These are phyloP conservation scores for Dionaea muscipula DNA, from an alignment of 179 eudicot species.

Conservation along the genomic window DNA sequence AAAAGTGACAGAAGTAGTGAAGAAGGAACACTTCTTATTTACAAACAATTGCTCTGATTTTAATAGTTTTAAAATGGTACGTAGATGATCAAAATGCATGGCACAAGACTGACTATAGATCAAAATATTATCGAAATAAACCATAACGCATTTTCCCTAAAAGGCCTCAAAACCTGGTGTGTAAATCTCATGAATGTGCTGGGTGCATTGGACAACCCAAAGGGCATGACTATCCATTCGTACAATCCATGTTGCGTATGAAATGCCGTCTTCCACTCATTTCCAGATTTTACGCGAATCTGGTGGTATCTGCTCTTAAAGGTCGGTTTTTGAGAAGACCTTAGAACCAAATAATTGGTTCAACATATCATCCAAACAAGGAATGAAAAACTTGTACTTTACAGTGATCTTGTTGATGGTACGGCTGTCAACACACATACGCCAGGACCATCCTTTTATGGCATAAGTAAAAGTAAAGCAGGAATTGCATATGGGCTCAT, in stretches of 20 bases:
- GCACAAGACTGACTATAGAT: too few relatives aligned
- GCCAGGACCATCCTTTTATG: neutral
- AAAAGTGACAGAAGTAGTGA: neutral
- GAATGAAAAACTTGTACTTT: too few relatives aligned
- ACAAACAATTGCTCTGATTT: neutral
- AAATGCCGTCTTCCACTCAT: neutral
- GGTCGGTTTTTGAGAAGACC: neutral
- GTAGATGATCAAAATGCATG: neutral
- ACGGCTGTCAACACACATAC: neutral
- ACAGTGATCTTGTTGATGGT: neutral
- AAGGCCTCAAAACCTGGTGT: neutral
- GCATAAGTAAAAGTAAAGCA: neutral
- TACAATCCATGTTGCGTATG: too few relatives aligned
- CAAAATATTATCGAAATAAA: neutral
- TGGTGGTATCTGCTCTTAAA: neutral
- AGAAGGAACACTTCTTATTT: neutral
- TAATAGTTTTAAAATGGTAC: neutral
- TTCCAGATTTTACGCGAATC: neutral
- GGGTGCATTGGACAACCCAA: too few relatives aligned
- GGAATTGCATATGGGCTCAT: neutral
- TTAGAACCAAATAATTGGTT: neutral
- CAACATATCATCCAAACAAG: neutral
- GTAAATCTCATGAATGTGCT: neutral
- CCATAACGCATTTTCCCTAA: neutral
- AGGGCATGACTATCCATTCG: too few relatives aligned